Conservation (phyloP, 1,284 basidiomycete species). For the Trametes sp. region DNA sequence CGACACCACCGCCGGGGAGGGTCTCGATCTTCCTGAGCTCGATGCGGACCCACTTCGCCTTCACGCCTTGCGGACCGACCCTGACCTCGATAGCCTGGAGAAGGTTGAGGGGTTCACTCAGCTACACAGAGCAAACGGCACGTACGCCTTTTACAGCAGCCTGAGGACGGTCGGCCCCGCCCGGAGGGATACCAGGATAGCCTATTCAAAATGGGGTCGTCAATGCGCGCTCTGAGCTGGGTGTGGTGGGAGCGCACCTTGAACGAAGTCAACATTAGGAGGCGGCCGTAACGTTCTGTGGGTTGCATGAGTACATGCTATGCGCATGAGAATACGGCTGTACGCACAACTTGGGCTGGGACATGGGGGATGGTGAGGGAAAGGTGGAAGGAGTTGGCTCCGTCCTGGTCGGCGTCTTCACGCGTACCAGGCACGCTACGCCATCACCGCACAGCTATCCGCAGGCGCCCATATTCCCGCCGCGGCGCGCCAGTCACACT, state of each 20-base stretch:
- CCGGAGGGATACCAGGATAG: constrained; percentile 82
- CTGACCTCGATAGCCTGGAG: constrained; percentile 83
- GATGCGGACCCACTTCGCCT: constrained; percentile 89
- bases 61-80: constrained; percentile 74
- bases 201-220: constrained; percentile 51
- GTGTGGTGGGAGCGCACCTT: constrained; percentile 55
- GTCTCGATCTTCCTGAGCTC: constrained; percentile 89
- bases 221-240: constrained; percentile 19
- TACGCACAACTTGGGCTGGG: constrained; percentile 34
- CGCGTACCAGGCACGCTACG: constrained; percentile 27
- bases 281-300: constrained; percentile 77
- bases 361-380: constrained; percentile 35
- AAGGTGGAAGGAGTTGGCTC: constrained; percentile 15
- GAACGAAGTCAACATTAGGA: constrained; percentile 84
- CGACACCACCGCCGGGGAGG: constrained; percentile 71
- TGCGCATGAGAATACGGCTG: not conserved
- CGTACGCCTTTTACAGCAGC: constrained; percentile 83
- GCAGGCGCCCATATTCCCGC: constrained; percentile 28
- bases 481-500: not conserved
- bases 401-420: constrained; percentile 12
- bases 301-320: not conserved
- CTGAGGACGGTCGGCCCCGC: constrained; percentile 71
- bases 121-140: constrained; percentile 28
- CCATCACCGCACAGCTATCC: constrained; percentile 32
- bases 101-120: not conserved